Conservation (phyloP, 441 rosid species). For the Gossypium schwendimanii region DNA sequence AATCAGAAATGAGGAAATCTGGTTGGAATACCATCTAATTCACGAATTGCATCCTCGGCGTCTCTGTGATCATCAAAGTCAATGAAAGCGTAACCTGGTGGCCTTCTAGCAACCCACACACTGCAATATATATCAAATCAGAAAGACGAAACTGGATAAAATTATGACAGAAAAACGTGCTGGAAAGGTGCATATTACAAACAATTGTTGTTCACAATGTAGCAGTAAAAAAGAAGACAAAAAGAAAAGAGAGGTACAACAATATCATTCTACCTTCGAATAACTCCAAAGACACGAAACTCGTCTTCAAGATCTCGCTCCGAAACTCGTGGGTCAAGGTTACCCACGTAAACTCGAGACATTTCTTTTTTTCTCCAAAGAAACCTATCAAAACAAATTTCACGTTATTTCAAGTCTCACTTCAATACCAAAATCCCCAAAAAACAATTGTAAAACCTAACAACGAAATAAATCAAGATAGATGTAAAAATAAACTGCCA, state of each 20-base stretch:
- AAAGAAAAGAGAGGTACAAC: not conserved
- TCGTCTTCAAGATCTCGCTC: slow-evolving; percentile 74
- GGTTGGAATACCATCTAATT: slow-evolving; percentile 42
- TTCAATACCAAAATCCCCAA: not conserved
- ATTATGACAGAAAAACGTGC: not conserved
- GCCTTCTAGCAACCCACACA: slow-evolving; percentile 77
- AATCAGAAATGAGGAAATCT: not conserved
- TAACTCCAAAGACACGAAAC: slow-evolving; percentile 51
- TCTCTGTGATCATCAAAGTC: slow-evolving; percentile 69
- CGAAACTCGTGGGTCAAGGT: slow-evolving; percentile 57
- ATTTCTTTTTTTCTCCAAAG: slow-evolving; percentile 14
- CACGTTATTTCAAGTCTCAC: not conserved
- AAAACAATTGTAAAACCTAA: not conserved
- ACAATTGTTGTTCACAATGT: not conserved
- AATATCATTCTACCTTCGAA: slow-evolving; percentile 34
- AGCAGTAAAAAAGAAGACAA: not conserved
- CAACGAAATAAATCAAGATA: not conserved
- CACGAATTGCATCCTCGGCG: slow-evolving; percentile 68
- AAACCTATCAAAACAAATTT: slow-evolving; percentile 14
- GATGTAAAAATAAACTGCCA: not conserved
- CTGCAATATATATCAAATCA: slow-evolving; percentile 22
- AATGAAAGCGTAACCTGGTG: slow-evolving; percentile 66
- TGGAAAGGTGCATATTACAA: not conserved
- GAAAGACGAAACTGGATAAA: not conserved
- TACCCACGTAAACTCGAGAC: slow-evolving; percentile 66